These are phyloP conservation scores for Cyberlindnera petersonii DNA, from an alignment of 805 yeast species.

Conservation along the genomic window DNA sequence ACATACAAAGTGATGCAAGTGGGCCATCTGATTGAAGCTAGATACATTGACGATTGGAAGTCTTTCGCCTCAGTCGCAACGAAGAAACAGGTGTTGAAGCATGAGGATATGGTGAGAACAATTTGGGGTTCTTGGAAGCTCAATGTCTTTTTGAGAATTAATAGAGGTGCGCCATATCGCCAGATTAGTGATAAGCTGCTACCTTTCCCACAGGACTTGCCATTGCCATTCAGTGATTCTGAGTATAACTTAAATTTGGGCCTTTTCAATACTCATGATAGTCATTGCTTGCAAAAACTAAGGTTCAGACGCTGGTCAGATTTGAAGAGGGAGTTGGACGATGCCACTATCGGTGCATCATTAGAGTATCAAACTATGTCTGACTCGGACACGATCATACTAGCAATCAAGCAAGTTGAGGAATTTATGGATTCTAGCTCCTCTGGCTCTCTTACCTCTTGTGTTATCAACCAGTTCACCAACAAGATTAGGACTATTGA, in stretches of 20 bases:
- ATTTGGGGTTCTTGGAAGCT: constrained; percentile 39
- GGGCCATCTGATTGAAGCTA: constrained; percentile 13
- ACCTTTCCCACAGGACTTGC: constrained; percentile 31
- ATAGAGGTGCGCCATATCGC: constrained; percentile 35
- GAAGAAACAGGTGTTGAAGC: constrained; percentile 31
- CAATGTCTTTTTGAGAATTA: constrained; percentile 32
- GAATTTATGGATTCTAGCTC: constrained; percentile 34
- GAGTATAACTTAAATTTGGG: constrained; percentile 21
- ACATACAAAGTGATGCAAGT: constrained; percentile 19
- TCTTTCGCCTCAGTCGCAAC: constrained; percentile 28
- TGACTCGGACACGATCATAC: constrained; percentile 30
- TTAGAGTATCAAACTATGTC: constrained; percentile 10
- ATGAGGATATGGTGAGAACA: constrained; percentile 33
- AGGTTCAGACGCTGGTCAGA: constrained; percentile 19
- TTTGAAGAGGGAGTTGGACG: constrained; percentile 15
- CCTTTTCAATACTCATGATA: constrained; percentile 19
- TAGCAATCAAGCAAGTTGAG: constrained; percentile 31
- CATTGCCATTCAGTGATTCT: constrained; percentile 31
- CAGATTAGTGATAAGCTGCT: constrained; percentile 19
- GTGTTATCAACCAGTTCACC: constrained; percentile 26
- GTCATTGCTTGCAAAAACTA: constrained; percentile 11
- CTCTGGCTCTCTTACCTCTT: constrained; percentile 25
- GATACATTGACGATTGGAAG: constrained; percentile 24
- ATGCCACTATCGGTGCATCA: constrained; percentile 7
- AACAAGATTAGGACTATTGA: constrained; percentile 25